Percentiles rank a stretch among this genome's conserved stretches.
Conservation (phyloP, 2,329 filamentous ascomycete species). For the Fusarium concolor region DNA sequence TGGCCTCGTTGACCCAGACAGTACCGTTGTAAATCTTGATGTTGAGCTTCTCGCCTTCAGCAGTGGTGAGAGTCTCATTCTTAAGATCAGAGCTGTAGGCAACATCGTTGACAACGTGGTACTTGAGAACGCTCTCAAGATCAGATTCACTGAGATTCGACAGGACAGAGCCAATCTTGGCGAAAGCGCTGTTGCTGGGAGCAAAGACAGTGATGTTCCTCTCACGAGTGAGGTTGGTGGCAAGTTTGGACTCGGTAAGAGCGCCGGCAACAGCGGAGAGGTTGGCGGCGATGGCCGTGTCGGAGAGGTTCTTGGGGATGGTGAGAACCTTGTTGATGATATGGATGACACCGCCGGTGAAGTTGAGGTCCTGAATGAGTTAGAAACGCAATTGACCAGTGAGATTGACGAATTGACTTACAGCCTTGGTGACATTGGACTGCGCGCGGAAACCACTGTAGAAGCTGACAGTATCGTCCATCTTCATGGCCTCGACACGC, state of each 20-base stretch:
- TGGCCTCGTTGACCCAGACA: constrained; percentile 53
- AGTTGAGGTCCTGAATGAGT: constrained; percentile 53
- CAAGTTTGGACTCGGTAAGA: constrained; percentile 44
- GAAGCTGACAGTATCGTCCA: constrained; percentile 60
- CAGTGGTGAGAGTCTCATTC: constrained; percentile 32
- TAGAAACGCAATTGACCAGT: not conserved
- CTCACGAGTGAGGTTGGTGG: constrained; percentile 37
- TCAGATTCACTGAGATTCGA: constrained; percentile 58
- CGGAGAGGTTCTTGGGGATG: constrained; percentile 50
- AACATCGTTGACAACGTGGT: constrained; percentile 70
- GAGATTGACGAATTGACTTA: constrained; percentile 16
- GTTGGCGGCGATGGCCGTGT: constrained; percentile 38
- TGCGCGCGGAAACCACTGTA: constrained; percentile 55
- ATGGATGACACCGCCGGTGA: constrained; percentile 61
- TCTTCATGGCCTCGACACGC: constrained; percentile 53
- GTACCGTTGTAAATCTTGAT: constrained; percentile 57
- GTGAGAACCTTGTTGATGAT: constrained; percentile 61
- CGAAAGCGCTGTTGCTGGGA: constrained; percentile 69
- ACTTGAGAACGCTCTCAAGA: constrained; percentile 64
- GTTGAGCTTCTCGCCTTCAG: constrained; percentile 53
- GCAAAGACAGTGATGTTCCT: constrained; percentile 68
- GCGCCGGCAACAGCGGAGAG: constrained; percentile 42
- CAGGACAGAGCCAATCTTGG: constrained; percentile 62
- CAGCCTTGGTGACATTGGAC: constrained; percentile 52
- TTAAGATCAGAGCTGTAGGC: constrained; percentile 48